Evolutionary conservation across 2,329 filamentous ascomycete species (phyloP).

Genomic region (Fusarium sarcochroum): DNA sequence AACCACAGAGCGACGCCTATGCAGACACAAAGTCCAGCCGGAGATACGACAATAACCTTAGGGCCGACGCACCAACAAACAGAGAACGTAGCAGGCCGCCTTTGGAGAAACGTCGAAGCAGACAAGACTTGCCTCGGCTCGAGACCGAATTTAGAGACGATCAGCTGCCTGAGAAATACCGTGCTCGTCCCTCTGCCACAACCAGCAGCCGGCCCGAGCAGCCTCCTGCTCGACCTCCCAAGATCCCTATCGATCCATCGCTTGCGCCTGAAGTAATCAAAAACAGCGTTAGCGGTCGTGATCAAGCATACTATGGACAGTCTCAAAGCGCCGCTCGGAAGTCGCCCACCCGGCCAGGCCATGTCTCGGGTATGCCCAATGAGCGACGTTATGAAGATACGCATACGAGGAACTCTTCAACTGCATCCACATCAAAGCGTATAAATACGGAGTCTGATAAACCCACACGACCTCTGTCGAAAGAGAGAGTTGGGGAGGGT

Average conservation of each 20-base stretch:
- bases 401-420: slow-evolving; percentile 46
- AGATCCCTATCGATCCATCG: slow-evolving; percentile 52
- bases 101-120: slow-evolving; percentile 51
- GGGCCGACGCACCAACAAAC: slow-evolving; percentile 23
- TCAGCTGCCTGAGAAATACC: slow-evolving; percentile 50
- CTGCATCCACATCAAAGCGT: slow-evolving; percentile 49
- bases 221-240: slow-evolving; percentile 48
- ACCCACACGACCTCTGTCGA: slow-evolving; percentile 50
- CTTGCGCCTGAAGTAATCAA: slow-evolving; percentile 61
- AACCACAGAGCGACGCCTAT: slow-evolving; percentile 23
- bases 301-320: slow-evolving; percentile 56
- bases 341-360: slow-evolving; percentile 52
- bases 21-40: slow-evolving; percentile 25
- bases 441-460: slow-evolving; percentile 48
- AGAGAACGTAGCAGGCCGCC: slow-evolving; percentile 44
- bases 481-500: slow-evolving; percentile 48
- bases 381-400: slow-evolving; percentile 48
- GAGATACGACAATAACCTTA: slow-evolving; percentile 39
- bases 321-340: slow-evolving; percentile 33
- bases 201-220: slow-evolving; percentile 52
- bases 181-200: slow-evolving; percentile 55
- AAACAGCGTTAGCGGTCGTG: slow-evolving; percentile 58
- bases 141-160: slow-evolving; percentile 57
- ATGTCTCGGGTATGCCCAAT: slow-evolving; percentile 46
- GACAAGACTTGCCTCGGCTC: slow-evolving; percentile 60